These are phyloP conservation scores for Escallonia herrerae DNA, from an alignment of 129 eudicot genomes.

Conservation along the genomic window DNA sequence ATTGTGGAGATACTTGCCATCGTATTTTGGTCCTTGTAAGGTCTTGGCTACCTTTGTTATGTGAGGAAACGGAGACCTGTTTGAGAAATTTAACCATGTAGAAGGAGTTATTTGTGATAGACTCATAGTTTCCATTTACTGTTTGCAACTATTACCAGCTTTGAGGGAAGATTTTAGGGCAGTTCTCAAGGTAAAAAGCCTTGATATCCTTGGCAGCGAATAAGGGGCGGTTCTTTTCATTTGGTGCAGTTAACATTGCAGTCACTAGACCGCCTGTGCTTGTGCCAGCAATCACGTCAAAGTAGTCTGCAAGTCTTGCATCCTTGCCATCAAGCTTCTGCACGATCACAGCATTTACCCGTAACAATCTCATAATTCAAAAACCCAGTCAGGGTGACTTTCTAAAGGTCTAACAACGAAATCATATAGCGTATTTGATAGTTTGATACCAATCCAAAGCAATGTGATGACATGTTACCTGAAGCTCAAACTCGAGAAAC, in stretches of 20 bases:
- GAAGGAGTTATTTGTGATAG: no score
- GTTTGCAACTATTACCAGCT: conserved; percentile 11
- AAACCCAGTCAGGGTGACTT: not conserved
- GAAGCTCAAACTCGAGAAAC: conserved; percentile 33
- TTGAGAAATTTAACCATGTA: no score
- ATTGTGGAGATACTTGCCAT: conserved; percentile 35
- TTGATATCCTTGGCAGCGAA: conserved; percentile 46
- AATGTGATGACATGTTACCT: conserved; percentile 9
- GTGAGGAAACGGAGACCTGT: no score
- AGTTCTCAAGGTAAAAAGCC: conserved; percentile 32
- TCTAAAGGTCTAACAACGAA: not conserved
- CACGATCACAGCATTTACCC: no score
- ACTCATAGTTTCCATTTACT: no score
- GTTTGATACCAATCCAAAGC: no score
- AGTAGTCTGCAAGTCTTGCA: conserved; percentile 48
- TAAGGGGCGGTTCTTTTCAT: conserved; percentile 32
- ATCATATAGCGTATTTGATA: no score
- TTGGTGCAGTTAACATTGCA: conserved; percentile 46
- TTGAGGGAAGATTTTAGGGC: conserved; percentile 54
- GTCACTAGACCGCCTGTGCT: conserved; percentile 60
- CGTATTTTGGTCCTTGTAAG: conserved; percentile 34
- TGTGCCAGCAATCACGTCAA: conserved; percentile 51
- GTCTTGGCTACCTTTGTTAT: no score
- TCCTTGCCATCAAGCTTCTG: conserved; percentile 42
- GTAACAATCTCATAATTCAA: no score